Evolutionary conservation across 2,329 filamentous ascomycete genomes (phyloP).

Genomic region (Neonectria magnoliae): DNA sequence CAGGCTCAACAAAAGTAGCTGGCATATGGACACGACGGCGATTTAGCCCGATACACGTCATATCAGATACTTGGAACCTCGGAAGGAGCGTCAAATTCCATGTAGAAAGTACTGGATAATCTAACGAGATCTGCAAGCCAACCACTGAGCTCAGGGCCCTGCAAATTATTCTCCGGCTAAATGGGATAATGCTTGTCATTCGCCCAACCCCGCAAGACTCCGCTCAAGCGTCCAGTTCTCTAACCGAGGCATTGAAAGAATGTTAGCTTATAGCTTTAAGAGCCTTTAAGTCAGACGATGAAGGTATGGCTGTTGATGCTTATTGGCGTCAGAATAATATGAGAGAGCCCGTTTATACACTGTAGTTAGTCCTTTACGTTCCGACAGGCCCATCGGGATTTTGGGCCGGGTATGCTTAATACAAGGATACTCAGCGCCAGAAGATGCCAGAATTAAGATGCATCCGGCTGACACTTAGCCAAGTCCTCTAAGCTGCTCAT

Average conservation of each 20-base stretch:
- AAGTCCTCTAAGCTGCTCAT: not conserved
- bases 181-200: not conserved
- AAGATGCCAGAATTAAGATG: not conserved
- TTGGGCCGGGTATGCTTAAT: not conserved
- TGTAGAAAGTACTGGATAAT: not conserved
- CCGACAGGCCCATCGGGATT: not conserved
- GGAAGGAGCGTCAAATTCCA: not conserved
- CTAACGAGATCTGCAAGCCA: not conserved
- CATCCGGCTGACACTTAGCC: not conserved
- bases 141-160: not conserved
- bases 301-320: not conserved
- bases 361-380: not conserved
- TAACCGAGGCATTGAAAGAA: not conserved
- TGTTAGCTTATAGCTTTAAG: not conserved
- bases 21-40: not conserved
- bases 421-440: not conserved
- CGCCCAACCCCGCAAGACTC: not conserved
- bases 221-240: not conserved
- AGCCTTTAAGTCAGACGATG: not conserved
- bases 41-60: not conserved
- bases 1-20: not conserved
- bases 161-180: not conserved
- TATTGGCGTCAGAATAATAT: not conserved
- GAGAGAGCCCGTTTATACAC: not conserved
- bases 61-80: not conserved